A percentile compares a stretch with the other conserved stretches of the same genome.
phyloP scores from a whole-genome alignment of 805 yeast genomes.

The Yamadazyma nakazawae region DNA sequence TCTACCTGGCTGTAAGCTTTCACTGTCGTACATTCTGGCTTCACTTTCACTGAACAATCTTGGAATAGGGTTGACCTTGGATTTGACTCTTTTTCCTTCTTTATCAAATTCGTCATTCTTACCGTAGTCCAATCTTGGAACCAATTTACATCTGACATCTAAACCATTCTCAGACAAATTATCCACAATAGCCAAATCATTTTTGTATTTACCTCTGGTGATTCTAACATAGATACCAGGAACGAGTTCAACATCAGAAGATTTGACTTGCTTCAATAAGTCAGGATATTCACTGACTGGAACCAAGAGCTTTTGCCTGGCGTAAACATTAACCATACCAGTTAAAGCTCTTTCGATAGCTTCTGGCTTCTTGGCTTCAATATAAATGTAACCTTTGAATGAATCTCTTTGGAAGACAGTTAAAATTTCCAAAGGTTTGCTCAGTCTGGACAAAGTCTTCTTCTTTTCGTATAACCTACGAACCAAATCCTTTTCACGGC shows the following conservation, averaged over 20 bases:
- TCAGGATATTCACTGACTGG: constrained; percentile 96
- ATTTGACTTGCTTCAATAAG: constrained; percentile 81
- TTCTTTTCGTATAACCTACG: constrained; percentile 81
- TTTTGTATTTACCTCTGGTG: constrained; percentile 86
- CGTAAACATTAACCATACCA: constrained; percentile 85
- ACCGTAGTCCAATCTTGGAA: constrained; percentile 93
- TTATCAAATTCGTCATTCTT: constrained; percentile 51
- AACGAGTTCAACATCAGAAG: constrained; percentile 80
- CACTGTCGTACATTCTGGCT: constrained; percentile 81
- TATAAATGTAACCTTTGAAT: constrained; percentile 85
- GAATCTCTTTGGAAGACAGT: constrained; percentile 94
- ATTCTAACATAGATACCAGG: constrained; percentile 93
- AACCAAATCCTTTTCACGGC: constrained; percentile 88
- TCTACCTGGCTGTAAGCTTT: constrained; percentile 62
- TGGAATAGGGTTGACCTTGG: constrained; percentile 76
- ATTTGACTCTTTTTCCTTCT: constrained; percentile 45
- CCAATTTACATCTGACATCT: constrained; percentile 89
- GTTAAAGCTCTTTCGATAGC: constrained; percentile 85
- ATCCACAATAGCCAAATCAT: constrained; percentile 90
- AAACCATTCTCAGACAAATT: constrained; percentile 91
- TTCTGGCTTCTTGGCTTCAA: constrained; percentile 91
- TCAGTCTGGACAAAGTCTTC: constrained; percentile 68
- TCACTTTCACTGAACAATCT: constrained; percentile 84
- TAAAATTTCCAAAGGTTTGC: constrained; percentile 75
- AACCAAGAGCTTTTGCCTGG: constrained; percentile 71